Evolutionary conservation across 2,329 filamentous ascomycete species (phyloP).

Genomic region (Aureobasidium pullulans): DNA sequence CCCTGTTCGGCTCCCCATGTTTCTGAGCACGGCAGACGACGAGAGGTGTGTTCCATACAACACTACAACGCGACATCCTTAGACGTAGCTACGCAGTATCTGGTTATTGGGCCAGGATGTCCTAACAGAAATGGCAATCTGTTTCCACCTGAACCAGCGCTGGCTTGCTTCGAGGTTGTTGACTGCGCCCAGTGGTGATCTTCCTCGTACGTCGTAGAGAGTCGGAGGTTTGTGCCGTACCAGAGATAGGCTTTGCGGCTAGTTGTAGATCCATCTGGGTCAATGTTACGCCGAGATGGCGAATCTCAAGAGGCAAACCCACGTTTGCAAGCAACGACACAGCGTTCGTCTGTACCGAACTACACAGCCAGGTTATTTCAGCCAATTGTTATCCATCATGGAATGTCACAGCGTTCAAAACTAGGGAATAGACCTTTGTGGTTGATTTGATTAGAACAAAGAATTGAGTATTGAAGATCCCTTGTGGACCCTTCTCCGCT

Average conservation of each 20-base stretch:
- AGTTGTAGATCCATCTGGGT: neutral
- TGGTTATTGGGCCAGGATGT: neutral
- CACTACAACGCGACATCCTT: neutral
- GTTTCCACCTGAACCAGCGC: neutral
- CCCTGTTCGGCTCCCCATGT: slow-evolving; percentile 7
- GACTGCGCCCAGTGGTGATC: neutral
- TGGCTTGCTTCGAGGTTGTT: neutral
- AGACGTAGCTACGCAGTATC: neutral
- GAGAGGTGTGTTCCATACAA: neutral
- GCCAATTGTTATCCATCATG: neutral
- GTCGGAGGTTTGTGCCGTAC: neutral
- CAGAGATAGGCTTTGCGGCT: neutral
- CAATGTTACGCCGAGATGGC: neutral
- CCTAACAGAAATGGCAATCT: neutral
- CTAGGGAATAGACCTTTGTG: neutral
- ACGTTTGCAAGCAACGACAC: neutral
- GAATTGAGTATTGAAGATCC: neutral
- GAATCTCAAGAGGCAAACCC: neutral
- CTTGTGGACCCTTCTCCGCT: neutral
- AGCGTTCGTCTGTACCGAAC: neutral
- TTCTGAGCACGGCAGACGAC: neutral
- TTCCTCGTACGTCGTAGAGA: neutral
- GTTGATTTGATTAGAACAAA: neutral
- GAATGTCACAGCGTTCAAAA: neutral
- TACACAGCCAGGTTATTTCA: neutral